These are phyloP conservation scores for Penicillium egyptiacum DNA, from an alignment of 495 filamentous ascomycete species.

Conservation along the genomic window DNA sequence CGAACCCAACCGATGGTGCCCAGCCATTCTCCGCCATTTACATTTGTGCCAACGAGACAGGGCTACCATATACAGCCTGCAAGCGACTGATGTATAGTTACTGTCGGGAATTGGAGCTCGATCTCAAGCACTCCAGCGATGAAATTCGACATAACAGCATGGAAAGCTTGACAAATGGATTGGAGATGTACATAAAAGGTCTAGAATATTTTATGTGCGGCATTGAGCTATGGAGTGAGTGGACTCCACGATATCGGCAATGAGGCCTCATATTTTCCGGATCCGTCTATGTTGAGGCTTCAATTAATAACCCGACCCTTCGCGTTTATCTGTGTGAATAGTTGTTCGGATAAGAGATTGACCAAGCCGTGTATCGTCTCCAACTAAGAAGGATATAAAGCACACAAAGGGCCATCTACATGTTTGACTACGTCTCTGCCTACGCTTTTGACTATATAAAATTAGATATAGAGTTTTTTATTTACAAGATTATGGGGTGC, in stretches of 20 bases:
- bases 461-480: no score
- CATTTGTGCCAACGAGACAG: slow-evolving; percentile 24
- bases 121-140: slow-evolving; percentile 8
- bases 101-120: slow-evolving; percentile 24
- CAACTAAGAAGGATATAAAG: neutral
- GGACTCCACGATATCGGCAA: slow-evolving; percentile 24
- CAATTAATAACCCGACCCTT: neutral
- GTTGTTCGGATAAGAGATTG: neutral
- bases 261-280: slow-evolving; percentile 8
- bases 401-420: no score
- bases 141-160: slow-evolving; percentile 1
- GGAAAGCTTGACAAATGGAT: slow-evolving; percentile 9
- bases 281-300: neutral
- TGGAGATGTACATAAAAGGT: slow-evolving; percentile 20
- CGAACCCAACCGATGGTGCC: slow-evolving; percentile 19
- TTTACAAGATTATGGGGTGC: no score
- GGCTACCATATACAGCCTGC: slow-evolving; percentile 20
- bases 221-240: slow-evolving; percentile 25
- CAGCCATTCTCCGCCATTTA: slow-evolving; percentile 24
- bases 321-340: neutral
- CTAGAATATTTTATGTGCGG: slow-evolving; percentile 27
- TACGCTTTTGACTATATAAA: no score
- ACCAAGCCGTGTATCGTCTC: neutral
- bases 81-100: slow-evolving; percentile 22
- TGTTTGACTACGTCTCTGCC: no score